Conservation (phyloP, 306 rosid species). For the Vicia villosa region DNA sequence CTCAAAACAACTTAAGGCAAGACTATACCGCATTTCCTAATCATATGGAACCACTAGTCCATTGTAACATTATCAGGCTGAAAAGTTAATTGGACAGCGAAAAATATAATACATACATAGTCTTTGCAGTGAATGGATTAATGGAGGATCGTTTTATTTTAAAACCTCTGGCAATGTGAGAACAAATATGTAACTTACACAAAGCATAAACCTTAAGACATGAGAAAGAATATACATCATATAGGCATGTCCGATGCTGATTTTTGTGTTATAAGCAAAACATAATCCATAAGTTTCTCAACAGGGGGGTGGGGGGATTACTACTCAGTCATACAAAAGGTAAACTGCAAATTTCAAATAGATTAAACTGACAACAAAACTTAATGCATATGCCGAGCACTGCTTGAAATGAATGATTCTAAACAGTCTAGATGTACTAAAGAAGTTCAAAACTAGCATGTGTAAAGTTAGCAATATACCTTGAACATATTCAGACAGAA, state of each 20-base stretch:
- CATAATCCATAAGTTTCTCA: conserved; percentile 1
- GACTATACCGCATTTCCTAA: not conserved
- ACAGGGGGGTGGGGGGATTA: not conserved
- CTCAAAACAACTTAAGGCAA: not conserved
- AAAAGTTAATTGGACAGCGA: conserved; percentile 10
- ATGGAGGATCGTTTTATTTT: not conserved
- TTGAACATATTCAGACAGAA: too few relatives aligned
- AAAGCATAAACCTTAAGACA: conserved; percentile 14
- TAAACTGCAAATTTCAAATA: conserved; percentile 1
- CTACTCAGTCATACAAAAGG: conserved; percentile 8
- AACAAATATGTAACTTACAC: not conserved
- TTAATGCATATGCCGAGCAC: not conserved
- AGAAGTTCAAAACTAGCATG: conserved; percentile 29
- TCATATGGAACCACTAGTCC: not conserved
- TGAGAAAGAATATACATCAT: not conserved
- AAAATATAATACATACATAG: not conserved
- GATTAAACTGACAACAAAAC: not conserved
- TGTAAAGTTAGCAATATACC: too few relatives aligned
- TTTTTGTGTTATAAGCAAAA: not conserved
- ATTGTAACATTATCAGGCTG: not conserved
- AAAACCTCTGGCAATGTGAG: conserved; percentile 6
- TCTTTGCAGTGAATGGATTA: not conserved
- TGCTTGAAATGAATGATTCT: conserved; percentile 26
- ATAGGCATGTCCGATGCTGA: conserved; percentile 10
- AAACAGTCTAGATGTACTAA: not conserved